These are phyloP conservation scores for Rhinocladiella mackenziei DNA, from an alignment of 2,329 filamentous ascomycete species.

Conservation along the genomic window DNA sequence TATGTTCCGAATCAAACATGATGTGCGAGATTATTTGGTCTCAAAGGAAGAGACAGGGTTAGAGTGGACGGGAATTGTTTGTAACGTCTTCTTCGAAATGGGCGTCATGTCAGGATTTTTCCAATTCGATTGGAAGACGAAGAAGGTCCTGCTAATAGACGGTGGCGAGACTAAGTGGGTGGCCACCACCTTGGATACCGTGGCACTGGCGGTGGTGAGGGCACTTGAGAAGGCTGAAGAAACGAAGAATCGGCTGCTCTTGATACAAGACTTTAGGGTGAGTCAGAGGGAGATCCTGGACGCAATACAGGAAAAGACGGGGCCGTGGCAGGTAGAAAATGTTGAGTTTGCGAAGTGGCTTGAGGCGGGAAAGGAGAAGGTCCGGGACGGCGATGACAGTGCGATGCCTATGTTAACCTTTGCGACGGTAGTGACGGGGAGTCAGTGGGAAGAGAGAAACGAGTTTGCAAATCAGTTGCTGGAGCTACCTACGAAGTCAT, in stretches of 20 bases:
- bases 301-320: conserved; percentile 24
- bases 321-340: conserved; percentile 19
- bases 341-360: conserved; percentile 15
- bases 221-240: conserved; percentile 48
- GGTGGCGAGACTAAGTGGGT: conserved; percentile 49
- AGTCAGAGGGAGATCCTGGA: conserved; percentile 44
- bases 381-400: conserved; percentile 17
- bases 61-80: conserved; percentile 34
- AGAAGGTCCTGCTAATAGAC: conserved; percentile 45
- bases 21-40: conserved; percentile 32
- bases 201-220: conserved; percentile 49
- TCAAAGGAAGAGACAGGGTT: conserved; percentile 21
- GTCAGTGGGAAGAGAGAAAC: conserved; percentile 12
- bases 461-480: conserved; percentile 18
- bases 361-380: conserved; percentile 11
- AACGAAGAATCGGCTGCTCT: conserved; percentile 52
- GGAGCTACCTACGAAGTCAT: conserved; percentile 17
- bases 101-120: conserved; percentile 41
- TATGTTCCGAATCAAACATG: conserved; percentile 33
- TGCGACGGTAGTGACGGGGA: conserved; percentile 13
- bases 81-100: conserved; percentile 38
- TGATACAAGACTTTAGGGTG: conserved; percentile 44
- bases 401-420: conserved; percentile 19
- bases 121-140: conserved; percentile 41
- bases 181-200: conserved; percentile 45